phyloP scores from a whole-genome alignment of 352 stramenopile genomes.

The Phytophthora vignae region DNA sequence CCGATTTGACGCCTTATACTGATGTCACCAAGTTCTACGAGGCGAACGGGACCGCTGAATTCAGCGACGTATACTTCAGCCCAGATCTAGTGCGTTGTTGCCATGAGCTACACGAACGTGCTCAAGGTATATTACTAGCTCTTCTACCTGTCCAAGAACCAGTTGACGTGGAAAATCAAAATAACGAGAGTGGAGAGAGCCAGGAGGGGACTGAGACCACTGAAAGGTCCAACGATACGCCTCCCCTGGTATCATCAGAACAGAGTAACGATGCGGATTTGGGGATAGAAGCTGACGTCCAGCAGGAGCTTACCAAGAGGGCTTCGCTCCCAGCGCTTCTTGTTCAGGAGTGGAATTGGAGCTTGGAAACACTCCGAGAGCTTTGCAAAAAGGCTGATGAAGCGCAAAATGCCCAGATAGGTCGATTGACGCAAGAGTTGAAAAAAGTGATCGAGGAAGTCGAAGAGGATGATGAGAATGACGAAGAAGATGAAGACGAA shows the following conservation, averaged over 20 bases:
- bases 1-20: slow-evolving; percentile 34
- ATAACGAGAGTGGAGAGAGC: slow-evolving; percentile 6
- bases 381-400: slow-evolving; percentile 41
- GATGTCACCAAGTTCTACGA: slow-evolving; percentile 47
- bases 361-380: slow-evolving; percentile 37
- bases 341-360: slow-evolving; percentile 42
- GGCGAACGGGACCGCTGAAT: slow-evolving; percentile 24
- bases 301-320: not conserved
- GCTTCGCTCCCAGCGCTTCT: not conserved
- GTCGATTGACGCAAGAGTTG: slow-evolving; percentile 22
- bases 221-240: slow-evolving; percentile 2
- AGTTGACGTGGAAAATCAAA: slow-evolving; percentile 1
- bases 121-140: slow-evolving; percentile 21
- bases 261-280: not conserved
- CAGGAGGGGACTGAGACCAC: not conserved
- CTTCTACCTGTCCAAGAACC: slow-evolving; percentile 1
- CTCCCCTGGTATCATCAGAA: slow-evolving; percentile 2
- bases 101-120: slow-evolving; percentile 37
- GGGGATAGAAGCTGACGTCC: not conserved
- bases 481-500: slow-evolving; percentile 38
- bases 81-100: slow-evolving; percentile 33
- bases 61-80: slow-evolving; percentile 52
- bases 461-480: slow-evolving; percentile 40
- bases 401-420: slow-evolving; percentile 27
- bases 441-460: slow-evolving; percentile 34